Conservation (phyloP, 495 filamentous ascomycete genomes). For the Daldinia concentrica region DNA sequence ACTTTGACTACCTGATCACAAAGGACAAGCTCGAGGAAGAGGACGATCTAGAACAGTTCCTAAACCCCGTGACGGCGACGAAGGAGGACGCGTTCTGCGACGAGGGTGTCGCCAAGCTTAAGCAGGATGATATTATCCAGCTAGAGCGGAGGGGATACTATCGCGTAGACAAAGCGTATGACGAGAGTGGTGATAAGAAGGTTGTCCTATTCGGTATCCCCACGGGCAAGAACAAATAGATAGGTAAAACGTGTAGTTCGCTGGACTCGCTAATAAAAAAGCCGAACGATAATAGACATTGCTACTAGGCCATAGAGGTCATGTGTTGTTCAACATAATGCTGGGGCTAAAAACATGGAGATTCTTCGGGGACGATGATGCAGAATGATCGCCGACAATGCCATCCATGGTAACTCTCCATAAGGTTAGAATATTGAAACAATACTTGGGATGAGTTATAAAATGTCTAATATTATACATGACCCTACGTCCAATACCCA, state of each 20-base stretch:
- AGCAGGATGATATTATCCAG: constrained; percentile 88
- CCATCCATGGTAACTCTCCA: not conserved
- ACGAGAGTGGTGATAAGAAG: constrained; percentile 60
- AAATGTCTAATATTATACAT: not conserved
- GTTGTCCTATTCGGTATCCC: constrained; percentile 84
- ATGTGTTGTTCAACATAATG: not conserved
- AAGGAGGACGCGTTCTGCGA: constrained; percentile 81
- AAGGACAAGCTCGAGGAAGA: constrained; percentile 89
- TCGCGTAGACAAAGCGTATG: constrained; percentile 72
- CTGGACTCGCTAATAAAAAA: not conserved
- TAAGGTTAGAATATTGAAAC: not conserved
- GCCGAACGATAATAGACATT: constrained; percentile 18
- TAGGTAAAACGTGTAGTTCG: not conserved
- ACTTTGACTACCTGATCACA: constrained; percentile 91
- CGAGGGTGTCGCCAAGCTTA: constrained; percentile 76
- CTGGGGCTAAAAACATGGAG: not conserved
- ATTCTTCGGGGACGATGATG: not conserved
- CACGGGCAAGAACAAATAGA: constrained; percentile 67
- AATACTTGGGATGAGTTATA: not conserved
- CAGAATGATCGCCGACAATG: not conserved
- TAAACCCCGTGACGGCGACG: constrained; percentile 79
- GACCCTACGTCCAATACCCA: not conserved
- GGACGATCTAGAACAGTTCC: constrained; percentile 80
- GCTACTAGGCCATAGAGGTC: not conserved
- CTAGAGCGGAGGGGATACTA: constrained; percentile 95